Evolutionary conservation across 768 basidiomycete species (phyloP), one percentile per base, ranked within the genome.

Genomic region (Russula foetens): DNA sequence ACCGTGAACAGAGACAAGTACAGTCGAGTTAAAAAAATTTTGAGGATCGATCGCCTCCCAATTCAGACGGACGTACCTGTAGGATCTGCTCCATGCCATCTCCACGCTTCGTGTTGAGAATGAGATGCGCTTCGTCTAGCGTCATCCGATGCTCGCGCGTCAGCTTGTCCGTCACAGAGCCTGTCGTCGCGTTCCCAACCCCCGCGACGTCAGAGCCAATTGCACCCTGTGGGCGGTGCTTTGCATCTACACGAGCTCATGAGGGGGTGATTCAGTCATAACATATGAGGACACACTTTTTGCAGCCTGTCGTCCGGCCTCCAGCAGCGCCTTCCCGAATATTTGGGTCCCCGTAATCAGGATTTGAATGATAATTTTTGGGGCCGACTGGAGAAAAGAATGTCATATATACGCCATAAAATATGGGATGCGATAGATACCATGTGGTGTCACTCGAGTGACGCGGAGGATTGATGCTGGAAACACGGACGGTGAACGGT

Each of bases 81-180:
- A 90, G 70, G 26, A 95, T 75, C 46, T 75, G 77, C 69, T 92
- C 87, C 69, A 88, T 70, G 0, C 76, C 68, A 24, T 90, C 88
- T 23, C 80, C 88, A 39, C 82, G 82, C 72, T 92, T 95, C 23
- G 83, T 75, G 71, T 99, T 98, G 63, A 99, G 75, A 69, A 99
- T 93, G 60, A 97, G 76, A 68, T 86, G 87, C 21, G 96, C 97
- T 75, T 99, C 97, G 66, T 98, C 95, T 66, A 96, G 68, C 7
- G 92, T 93, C 94, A 99, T 95, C 53, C 87, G 84, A 68, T 93
- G 85, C 64, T 90, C 83, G 65, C 87, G 82, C 54, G 91, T 92
- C 41, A 97, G 75, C 68, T 81, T 84, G 78, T 94, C 92, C 12
- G 88, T 90, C 8, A 78, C 65, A 26, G 89, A 90, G n/a, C 80